Base-by-base conservation (phyloP, 2,329 filamentous ascomycete species). In the Paracorniculantispora psalliotae region DNA sequence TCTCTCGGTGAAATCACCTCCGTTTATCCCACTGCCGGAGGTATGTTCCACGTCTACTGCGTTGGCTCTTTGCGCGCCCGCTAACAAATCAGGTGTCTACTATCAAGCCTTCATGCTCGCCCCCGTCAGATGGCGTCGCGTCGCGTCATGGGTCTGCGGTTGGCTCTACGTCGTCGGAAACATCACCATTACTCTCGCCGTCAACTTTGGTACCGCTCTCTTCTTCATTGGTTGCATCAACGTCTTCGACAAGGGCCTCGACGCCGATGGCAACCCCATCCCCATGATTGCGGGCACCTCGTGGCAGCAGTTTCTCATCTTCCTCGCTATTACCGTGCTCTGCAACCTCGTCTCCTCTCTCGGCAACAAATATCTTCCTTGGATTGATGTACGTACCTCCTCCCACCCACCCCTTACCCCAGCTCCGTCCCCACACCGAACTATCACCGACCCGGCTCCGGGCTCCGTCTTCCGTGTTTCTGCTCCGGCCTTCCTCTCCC, bases 91-190 rank as follows among this genome's bases (percentile, higher is more conserved):
- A 76, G 75, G 75, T 59, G 88, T 91, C 57, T 91, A 92, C 75
- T 91, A 90, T 71, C 88, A 90, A 75, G 86, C 87, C 6, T 91
- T 88, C 68, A 90, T 90, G 84, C 81, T 92, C 15, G 81, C 88
- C 0, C 79, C 86, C 19, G 70, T 79, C 26, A 72, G 71, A 17
- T 87, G 82, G 74, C 84, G 87, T 56, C 82, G 80, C 44, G 74
- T 88, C 17, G 78, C 86, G 17, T 85, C 85, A 33, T 91, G 86
- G 83, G 83, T 89, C 61, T 88, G 85, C 64, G 88, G 88, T 61
- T 92, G 88, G 88, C 77, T 87, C 23, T 92, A 89, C 69, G 82
- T 90, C 19, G 85, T 91, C 54, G 90, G 90, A 60, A 92, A 92
- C 74, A 87, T 91, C 71, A 91, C 87, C 64, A 92, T 92, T 65